Conservation (phyloP, 73 alveolate genomes). For the Paramecium octaurelia region DNA sequence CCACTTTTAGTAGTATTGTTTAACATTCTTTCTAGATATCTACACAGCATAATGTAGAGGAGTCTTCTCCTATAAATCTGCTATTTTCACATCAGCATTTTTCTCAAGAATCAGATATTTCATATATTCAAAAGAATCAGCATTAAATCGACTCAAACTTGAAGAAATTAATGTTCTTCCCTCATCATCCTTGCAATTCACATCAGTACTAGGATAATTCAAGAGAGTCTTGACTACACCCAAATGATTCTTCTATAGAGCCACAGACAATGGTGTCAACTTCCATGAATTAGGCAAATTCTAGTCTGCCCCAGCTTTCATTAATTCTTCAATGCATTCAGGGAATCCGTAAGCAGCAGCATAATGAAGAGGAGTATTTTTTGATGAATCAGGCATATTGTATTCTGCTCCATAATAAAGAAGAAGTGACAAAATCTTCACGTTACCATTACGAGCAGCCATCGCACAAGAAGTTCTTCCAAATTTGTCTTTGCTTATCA, state of each 20-base stretch:
- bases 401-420: conserved; percentile 90
- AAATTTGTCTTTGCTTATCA: conserved; percentile 80
- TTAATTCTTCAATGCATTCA: conserved; percentile 80
- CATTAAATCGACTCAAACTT: conserved; percentile 71
- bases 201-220: conserved; percentile 84
- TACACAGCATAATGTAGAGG: conserved; percentile 82
- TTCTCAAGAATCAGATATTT: conserved; percentile 79
- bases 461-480: conserved; percentile 92
- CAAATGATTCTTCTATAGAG: conserved; percentile 78
- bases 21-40: conserved; percentile 55
- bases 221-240: conserved; percentile 87
- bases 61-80: conserved; percentile 86
- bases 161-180: conserved; percentile 91
- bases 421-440: conserved; percentile 78
- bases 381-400: conserved; percentile 88
- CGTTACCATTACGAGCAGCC: conserved; percentile 94
- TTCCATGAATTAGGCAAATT: conserved; percentile 94
- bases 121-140: conserved; percentile 79
- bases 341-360: conserved; percentile 97
- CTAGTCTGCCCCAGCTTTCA: conserved; percentile 93
- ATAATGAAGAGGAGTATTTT: conserved; percentile 94
- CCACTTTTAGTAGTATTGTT: background rate
- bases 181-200: conserved; percentile 92
- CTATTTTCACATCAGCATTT: conserved; percentile 89
- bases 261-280: conserved; percentile 90